phyloP scores from a whole-genome alignment of 768 basidiomycete species.

The Russula lepida region DNA sequence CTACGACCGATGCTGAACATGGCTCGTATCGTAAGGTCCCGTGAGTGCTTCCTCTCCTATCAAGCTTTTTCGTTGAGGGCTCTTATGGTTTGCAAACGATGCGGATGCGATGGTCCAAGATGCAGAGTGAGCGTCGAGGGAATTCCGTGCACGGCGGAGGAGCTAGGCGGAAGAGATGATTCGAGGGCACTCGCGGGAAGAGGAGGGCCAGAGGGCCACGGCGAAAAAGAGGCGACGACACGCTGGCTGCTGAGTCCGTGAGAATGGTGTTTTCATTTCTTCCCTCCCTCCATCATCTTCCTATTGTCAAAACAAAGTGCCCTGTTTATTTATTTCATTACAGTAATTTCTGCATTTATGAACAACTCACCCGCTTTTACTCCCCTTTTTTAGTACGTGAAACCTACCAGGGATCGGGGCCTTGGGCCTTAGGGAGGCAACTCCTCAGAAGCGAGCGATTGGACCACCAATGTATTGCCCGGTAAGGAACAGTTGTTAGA shows the following conservation, averaged over 20 bases:
- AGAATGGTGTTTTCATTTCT: conserved; percentile 5
- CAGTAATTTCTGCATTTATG: not conserved
- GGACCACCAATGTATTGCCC: not conserved
- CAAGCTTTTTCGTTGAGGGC: no score
- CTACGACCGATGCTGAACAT: no score
- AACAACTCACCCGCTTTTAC: not conserved
- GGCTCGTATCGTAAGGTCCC: no score
- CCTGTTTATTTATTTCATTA: no score
- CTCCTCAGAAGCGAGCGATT: not conserved
- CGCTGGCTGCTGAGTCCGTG: conserved; percentile 1
- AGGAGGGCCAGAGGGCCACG: not conserved
- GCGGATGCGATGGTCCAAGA: no score
- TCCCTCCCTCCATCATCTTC: no score
- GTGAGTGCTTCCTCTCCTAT: no score
- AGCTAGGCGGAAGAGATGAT: not conserved
- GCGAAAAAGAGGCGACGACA: conserved; percentile 2
- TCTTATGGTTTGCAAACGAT: no score
- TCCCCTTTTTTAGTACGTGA: not conserved
- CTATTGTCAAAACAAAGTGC: no score
- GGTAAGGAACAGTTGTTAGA: not conserved
- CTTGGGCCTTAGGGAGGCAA: not conserved
- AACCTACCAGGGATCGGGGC: not conserved
- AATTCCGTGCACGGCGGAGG: not conserved
- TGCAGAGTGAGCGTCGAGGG: not conserved
- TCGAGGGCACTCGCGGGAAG: not conserved